phyloP scores from a whole-genome alignment of 176 grass and related monocot species.

The Eleusine indica region DNA sequence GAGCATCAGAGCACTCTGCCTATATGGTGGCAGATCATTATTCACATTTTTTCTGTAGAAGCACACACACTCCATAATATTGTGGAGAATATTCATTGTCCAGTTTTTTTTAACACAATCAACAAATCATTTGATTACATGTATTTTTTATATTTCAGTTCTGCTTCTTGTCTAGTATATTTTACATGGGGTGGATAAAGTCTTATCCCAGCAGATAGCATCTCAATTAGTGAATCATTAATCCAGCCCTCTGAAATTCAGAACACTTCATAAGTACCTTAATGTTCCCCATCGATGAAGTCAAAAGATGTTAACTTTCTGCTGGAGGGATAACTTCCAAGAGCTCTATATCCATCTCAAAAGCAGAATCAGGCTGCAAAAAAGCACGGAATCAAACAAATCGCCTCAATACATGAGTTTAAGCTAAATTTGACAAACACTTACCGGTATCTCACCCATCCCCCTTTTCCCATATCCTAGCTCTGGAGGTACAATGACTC shows the following conservation, averaged over 20 bases:
- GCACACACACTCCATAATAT: conserved; percentile 27
- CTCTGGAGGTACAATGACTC: conserved; percentile 77
- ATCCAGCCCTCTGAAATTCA: conserved; percentile 26
- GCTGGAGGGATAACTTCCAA: conserved; percentile 56
- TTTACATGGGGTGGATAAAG: background rate
- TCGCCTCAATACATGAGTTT: background rate
- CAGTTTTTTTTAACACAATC: conserved; percentile 35
- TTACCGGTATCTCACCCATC: conserved; percentile 84
- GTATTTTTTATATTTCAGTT: conserved; percentile 23
- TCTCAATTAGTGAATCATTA: conserved; percentile 10
- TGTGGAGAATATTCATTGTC: conserved; percentile 28
- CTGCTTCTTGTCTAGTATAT: background rate
- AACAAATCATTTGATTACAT: background rate
- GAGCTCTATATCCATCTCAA: conserved; percentile 89
- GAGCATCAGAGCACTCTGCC: background rate
- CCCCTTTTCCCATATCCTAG: conserved; percentile 81
- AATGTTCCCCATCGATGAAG: background rate
- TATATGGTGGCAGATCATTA: conserved; percentile 18
- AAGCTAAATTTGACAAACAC: background rate
- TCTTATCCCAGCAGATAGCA: conserved; percentile 13
- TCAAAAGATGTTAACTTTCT: conserved; percentile 44
- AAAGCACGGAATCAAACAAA: conserved; percentile 7
- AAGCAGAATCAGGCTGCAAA: conserved; percentile 69
- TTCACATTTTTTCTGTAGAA: conserved; percentile 18
- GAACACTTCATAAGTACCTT: conserved; percentile 31